Evolutionary conservation across 1,284 basidiomycete species (phyloP).

Genomic region (Salmacisia buchloeana): DNA sequence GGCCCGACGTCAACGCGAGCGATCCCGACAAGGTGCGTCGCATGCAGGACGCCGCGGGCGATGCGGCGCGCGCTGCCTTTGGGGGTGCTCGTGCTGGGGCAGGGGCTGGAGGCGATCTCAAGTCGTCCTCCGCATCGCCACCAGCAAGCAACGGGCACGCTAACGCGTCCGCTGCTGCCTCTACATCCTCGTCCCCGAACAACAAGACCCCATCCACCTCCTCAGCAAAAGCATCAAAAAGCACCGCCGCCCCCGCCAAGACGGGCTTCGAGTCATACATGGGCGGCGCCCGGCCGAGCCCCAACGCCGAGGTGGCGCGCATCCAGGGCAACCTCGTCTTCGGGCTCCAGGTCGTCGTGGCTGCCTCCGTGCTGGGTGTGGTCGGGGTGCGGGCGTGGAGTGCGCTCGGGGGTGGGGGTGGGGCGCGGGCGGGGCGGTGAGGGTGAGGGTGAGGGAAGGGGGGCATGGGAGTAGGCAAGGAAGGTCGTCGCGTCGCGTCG

Average conservation of each 20-base stretch:
- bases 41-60: constrained; percentile 2
- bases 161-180: too few relatives aligned
- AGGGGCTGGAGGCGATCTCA: not conserved
- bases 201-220: too few relatives aligned
- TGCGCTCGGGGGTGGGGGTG: too few relatives aligned
- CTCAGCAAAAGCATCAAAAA: too few relatives aligned
- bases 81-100: not conserved
- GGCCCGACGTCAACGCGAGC: constrained; percentile 6
- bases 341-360: not conserved
- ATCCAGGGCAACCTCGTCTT: not conserved
- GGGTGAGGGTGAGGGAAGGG: too few relatives aligned
- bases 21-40: constrained; percentile 8
- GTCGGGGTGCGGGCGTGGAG: too few relatives aligned
- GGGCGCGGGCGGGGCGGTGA: too few relatives aligned
- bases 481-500: too few relatives aligned
- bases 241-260: not conserved
- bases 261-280: not conserved
- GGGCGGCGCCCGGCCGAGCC: not conserved
- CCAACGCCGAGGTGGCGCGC: not conserved
- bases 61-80: constrained; percentile 5
- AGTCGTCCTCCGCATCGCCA: not conserved
- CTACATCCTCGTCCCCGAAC: too few relatives aligned
- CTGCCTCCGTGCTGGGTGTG: too few relatives aligned
- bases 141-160: not conserved
- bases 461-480: too few relatives aligned